phyloP scores from a whole-genome alignment of 805 yeast genomes.

The Starmerella potacharoeniae region DNA sequence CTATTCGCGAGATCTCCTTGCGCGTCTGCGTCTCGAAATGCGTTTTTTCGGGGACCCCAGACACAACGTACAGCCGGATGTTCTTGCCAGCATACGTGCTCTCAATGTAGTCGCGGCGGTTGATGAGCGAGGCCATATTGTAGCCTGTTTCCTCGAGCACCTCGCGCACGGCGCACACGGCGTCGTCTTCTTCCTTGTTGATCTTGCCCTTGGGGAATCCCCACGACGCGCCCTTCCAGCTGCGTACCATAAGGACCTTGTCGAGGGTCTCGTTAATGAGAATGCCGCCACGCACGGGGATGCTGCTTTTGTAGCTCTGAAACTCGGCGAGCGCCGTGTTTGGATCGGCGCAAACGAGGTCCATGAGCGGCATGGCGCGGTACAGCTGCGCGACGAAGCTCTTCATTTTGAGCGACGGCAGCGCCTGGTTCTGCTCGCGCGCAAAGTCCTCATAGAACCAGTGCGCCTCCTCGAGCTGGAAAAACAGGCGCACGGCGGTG shows the following conservation, averaged over 20 bases:
- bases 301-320: constrained; percentile 72
- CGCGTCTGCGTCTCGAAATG: constrained; percentile 72
- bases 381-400: constrained; percentile 64
- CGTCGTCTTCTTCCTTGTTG: constrained; percentile 81
- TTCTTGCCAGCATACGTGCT: constrained; percentile 74
- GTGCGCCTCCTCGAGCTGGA: constrained; percentile 95
- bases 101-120: constrained; percentile 65
- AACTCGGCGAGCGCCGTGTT: constrained; percentile 64
- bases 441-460: constrained; percentile 91
- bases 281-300: constrained; percentile 96
- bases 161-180: constrained; percentile 83
- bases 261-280: constrained; percentile 59
- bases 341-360: constrained; percentile 26
- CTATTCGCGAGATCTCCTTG: constrained; percentile 73
- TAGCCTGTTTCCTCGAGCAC: constrained; percentile 89
- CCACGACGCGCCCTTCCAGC: constrained; percentile 73
- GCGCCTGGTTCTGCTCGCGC: constrained; percentile 54
- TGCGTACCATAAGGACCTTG: constrained; percentile 70
- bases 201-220: constrained; percentile 96
- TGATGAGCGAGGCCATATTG: constrained; percentile 57
- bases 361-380: constrained; percentile 52
- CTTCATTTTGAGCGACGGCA: constrained; percentile 71
- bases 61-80: constrained; percentile 67
- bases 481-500: constrained; percentile 67
- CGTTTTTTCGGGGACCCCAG: constrained; percentile 65